Evolutionary conservation across 2,329 filamentous ascomycete genomes (phyloP).

Genomic region (Neopestalotiopsis sp.): DNA sequence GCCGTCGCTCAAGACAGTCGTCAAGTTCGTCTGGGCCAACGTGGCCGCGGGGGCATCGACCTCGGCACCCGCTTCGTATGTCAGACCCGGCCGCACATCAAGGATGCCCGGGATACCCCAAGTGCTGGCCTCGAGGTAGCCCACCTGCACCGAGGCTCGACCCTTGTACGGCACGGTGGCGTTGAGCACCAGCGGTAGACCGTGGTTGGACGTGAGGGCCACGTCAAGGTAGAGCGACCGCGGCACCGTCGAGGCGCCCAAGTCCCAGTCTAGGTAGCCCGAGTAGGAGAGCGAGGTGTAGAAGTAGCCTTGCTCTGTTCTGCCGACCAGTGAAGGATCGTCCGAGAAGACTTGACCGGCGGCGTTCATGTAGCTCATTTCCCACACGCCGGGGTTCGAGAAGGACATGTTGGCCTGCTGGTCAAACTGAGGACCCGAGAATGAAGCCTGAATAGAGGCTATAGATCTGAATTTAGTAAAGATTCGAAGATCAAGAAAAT

Average conservation of each 20-base stretch:
- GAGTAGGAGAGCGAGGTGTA: conserved; percentile 45
- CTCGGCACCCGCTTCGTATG: neutral
- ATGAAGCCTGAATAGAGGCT: conserved; percentile 22
- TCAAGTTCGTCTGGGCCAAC: neutral
- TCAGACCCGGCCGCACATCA: neutral
- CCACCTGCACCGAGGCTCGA: neutral
- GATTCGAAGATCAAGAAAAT: neutral
- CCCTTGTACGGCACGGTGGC: conserved; percentile 38
- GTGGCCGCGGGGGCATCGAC: neutral
- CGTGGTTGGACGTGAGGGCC: conserved; percentile 43
- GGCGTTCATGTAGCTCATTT: conserved; percentile 19
- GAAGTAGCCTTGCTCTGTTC: conserved; percentile 38
- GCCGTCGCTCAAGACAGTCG: neutral
- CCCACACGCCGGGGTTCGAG: neutral
- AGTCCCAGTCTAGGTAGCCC: conserved; percentile 47
- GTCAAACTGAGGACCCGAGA: neutral
- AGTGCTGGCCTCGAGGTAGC: neutral
- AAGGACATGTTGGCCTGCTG: neutral
- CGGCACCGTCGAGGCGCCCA: conserved; percentile 36
- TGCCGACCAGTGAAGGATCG: neutral
- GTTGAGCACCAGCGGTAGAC: conserved; percentile 41
- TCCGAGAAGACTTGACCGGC: conserved; percentile 38
- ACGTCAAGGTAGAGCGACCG: conserved; percentile 48
- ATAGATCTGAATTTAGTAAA: conserved; percentile 12
- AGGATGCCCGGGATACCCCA: conserved; percentile 4